Percentiles rank a stretch among this genome's conserved stretches.
These are phyloP conservation scores for Thalia dealbata DNA, from an alignment of 176 grass and related monocot genomes.

Conservation along the genomic window DNA sequence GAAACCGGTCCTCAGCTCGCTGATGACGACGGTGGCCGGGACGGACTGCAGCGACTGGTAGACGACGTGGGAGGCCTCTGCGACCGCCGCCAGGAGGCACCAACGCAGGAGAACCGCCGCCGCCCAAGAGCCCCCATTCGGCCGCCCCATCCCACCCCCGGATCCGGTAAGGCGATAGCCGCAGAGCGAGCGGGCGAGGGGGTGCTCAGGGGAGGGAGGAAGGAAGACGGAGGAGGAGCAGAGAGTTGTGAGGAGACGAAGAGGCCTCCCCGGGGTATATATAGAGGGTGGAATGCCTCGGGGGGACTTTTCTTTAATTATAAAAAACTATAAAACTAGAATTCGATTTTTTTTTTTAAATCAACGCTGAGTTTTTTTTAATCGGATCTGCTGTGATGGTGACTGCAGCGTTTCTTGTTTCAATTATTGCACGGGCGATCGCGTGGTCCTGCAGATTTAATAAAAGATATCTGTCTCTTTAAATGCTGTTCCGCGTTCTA, in stretches of 20 bases:
- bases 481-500: too few relatives aligned
- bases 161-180: too few relatives aligned
- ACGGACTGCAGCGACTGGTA: neutral
- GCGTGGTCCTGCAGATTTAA: too few relatives aligned
- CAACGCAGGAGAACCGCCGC: neutral
- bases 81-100: neutral
- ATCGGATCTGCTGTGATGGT: too few relatives aligned
- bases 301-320: neutral
- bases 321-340: too few relatives aligned
- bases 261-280: neutral
- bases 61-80: neutral
- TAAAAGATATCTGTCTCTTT: too few relatives aligned
- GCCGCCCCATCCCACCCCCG: neutral
- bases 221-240: neutral
- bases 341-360: too few relatives aligned
- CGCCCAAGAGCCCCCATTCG: neutral
- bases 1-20: slow-evolving; percentile 43
- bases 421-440: too few relatives aligned
- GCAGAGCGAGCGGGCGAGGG: too few relatives aligned
- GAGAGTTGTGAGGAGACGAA: neutral
- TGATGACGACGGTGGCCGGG: slow-evolving; percentile 39
- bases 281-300: neutral
- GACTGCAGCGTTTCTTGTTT: too few relatives aligned
- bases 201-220: too few relatives aligned
- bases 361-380: too few relatives aligned